Evolutionary conservation across 1,284 basidiomycete genomes (phyloP).

Genomic region (Stereum hirsutum): DNA sequence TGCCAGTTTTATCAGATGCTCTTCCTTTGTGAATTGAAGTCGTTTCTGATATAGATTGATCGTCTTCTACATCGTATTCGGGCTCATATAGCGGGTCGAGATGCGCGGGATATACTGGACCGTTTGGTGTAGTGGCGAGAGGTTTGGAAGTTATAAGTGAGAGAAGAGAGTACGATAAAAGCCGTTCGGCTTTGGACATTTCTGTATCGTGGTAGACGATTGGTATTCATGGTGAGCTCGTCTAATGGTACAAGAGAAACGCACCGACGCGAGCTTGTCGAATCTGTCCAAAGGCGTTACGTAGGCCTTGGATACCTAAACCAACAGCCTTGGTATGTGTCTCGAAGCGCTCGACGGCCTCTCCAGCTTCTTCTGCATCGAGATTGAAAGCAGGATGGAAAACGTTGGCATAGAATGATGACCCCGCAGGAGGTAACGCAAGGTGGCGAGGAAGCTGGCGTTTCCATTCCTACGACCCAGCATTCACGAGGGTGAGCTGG

Average conservation of each 20-base stretch:
- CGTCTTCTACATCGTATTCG: conserved; percentile 3
- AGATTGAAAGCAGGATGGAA: conserved; percentile 82
- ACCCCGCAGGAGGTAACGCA: conserved; percentile 49
- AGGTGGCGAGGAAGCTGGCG: conserved; percentile 52
- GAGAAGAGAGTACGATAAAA: conserved; percentile 60
- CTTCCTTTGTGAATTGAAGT: conserved; percentile 24
- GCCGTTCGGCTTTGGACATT: conserved; percentile 64
- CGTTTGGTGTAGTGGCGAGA: conserved; percentile 36
- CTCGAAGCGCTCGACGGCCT: conserved; percentile 51
- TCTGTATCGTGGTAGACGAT: conserved; percentile 29
- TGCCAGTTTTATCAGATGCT: no score
- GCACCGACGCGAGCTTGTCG: conserved; percentile 61
- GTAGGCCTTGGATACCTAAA: conserved; percentile 56
- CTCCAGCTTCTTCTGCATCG: conserved; percentile 58
- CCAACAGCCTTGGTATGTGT: conserved; percentile 55
- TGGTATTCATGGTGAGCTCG: background rate
- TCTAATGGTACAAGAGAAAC: conserved; percentile 18
- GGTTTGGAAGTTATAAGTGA: conserved; percentile 63
- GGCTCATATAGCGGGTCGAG: conserved; percentile 33
- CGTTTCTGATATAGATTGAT: background rate
- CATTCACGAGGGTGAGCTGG: background rate
- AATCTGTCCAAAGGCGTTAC: conserved; percentile 49
- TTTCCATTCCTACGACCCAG: conserved; percentile 57
- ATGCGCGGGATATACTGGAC: conserved; percentile 19
- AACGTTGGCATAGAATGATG: conserved; percentile 69